phyloP scores from a whole-genome alignment of 768 basidiomycete genomes.

The Pisolithus albus region DNA sequence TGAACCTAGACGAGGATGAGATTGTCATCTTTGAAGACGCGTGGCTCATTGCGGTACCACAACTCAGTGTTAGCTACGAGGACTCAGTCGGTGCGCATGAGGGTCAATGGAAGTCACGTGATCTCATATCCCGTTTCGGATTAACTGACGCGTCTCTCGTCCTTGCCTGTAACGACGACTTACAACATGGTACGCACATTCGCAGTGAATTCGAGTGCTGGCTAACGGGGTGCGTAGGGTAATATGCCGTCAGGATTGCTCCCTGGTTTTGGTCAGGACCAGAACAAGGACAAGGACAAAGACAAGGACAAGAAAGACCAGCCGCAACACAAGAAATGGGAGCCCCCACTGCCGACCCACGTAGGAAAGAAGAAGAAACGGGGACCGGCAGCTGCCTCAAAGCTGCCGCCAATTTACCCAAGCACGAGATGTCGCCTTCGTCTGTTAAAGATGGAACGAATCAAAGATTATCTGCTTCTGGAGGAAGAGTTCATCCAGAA shows the following conservation, averaged over 20 bases:
- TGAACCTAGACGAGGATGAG: slow-evolving; percentile 67
- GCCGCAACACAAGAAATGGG: slow-evolving; percentile 88
- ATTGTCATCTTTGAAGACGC: slow-evolving; percentile 37
- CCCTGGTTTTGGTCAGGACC: slow-evolving; percentile 39
- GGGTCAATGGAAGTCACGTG: slow-evolving; percentile 13
- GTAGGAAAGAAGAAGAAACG: slow-evolving; percentile 94
- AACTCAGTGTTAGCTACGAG: too few relatives aligned
- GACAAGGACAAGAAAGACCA: slow-evolving; percentile 36
- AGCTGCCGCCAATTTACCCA: slow-evolving; percentile 88
- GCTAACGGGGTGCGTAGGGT: slow-evolving; percentile 43
- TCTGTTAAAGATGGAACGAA: slow-evolving; percentile 93
- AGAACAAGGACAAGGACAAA: slow-evolving; percentile 35
- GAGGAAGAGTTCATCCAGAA: slow-evolving; percentile 95
- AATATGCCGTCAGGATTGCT: slow-evolving; percentile 63
- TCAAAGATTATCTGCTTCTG: slow-evolving; percentile 94
- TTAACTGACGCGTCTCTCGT: slow-evolving; percentile 45
- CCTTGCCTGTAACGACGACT: neutral
- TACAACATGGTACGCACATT: slow-evolving; percentile 18
- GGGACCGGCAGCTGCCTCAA: slow-evolving; percentile 86
- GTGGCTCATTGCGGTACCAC: slow-evolving; percentile 14
- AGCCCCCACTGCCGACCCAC: slow-evolving; percentile 93
- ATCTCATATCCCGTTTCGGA: slow-evolving; percentile 30
- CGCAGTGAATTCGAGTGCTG: neutral
- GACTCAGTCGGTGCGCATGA: too few relatives aligned
- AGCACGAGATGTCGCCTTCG: slow-evolving; percentile 94